phyloP scores from a whole-genome alignment of 495 filamentous ascomycete species.

The Hyaloscypha bicolor region DNA sequence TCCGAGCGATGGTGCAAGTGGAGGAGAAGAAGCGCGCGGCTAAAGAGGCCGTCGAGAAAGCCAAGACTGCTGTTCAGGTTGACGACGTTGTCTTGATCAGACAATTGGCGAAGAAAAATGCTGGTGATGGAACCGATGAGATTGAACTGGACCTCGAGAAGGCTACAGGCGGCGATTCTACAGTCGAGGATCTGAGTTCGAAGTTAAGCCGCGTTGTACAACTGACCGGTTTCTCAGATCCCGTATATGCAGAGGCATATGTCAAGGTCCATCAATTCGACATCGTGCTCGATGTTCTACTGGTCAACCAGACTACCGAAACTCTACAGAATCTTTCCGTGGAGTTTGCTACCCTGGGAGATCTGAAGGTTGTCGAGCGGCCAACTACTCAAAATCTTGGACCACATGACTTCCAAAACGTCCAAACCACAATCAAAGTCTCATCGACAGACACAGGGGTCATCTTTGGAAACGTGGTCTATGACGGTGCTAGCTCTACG shows the following conservation, averaged over 20 bases:
- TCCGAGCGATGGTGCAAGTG: conserved; percentile 96
- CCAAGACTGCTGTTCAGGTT: conserved; percentile 91
- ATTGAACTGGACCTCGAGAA: conserved; percentile 89
- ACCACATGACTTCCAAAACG: conserved; percentile 95
- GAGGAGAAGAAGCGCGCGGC: conserved; percentile 96
- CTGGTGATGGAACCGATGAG: conserved; percentile 80
- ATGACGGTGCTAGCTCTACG: conserved; percentile 92
- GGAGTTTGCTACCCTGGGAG: conserved; percentile 96
- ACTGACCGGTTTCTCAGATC: conserved; percentile 96
- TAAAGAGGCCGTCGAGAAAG: conserved; percentile 87
- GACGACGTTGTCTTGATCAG: conserved; percentile 93
- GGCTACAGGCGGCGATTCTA: conserved; percentile 87
- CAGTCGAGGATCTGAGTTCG: conserved; percentile 81
- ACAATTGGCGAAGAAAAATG: conserved; percentile 90
- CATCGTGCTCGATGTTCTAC: conserved; percentile 93
- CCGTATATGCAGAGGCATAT: conserved; percentile 97
- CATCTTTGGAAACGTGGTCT: conserved; percentile 99
- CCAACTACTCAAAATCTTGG: conserved; percentile 94
- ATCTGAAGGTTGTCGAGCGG: conserved; percentile 96
- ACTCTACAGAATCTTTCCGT: conserved; percentile 97
- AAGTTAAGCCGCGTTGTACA: conserved; percentile 97
- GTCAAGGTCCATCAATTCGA: conserved; percentile 99
- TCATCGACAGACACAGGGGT: conserved; percentile 98
- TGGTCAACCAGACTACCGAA: conserved; percentile 97
- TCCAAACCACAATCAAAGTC: conserved; percentile 99